Base-by-base conservation (phyloP, 1,284 basidiomycete species). In the Pholiota adiposa region DNA sequence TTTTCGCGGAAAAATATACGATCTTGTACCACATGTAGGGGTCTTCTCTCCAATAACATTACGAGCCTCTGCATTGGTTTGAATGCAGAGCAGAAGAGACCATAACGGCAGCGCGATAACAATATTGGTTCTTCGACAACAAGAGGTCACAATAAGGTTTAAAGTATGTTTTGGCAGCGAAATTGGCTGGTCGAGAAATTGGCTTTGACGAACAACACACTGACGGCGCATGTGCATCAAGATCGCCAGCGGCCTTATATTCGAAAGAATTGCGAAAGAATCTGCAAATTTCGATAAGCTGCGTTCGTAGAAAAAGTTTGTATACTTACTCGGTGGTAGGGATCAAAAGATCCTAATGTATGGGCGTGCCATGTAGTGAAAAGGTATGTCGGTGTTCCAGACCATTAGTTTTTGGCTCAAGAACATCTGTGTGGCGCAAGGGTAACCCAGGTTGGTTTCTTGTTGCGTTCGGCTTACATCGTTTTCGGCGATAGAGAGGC, bases 1-100 rank as follows among this genome's bases (percentile, higher is more conserved):
- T 36, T 57, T 46, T 51, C 53, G 46, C 54, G 54, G 53, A 56
- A 46, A 62, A 63, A 56, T 51, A 29, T 33, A 46, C 40, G 44
- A 51, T 51, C 49, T 44, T 44, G 54, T 50, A 49, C 55, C 60
- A 58, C 51, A 54, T 61, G 60, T 36, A 19, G 38, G 25, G 19
- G 14, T 51, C 33, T 36, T 36, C 36, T 51, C 9, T 25, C 11
- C 40, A 53, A 31, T 40, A 27, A 19, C 51, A 23, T 53, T 53
- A 38, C 25, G 51, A 41, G 18, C 19, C 16, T 27, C 6, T 29
- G 14, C 34, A 27, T 53, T 18, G 7, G n/a, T 38, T 53, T 41
- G 23, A 41, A 27, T 21, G 27, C 19, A n/a, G 38, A 41, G 51
- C 16, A 46, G 18, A 46, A 29, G 34, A 44, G 8, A 23, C 12